Conservation (phyloP, 1,139 yeast species). For the Hansenula sp. region DNA sequence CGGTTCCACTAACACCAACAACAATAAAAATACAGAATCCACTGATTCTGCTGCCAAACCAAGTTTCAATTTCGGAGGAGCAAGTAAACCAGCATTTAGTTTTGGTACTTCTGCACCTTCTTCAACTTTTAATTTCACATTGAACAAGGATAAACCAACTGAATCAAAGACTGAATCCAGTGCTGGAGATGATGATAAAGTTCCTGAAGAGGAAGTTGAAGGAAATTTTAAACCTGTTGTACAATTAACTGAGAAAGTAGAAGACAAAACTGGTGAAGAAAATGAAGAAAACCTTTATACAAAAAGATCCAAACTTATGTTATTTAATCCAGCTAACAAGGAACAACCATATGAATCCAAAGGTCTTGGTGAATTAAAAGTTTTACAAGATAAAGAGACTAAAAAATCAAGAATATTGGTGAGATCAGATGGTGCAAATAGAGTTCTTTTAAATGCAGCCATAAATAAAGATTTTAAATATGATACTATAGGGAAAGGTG, state of each 20-base stretch:
- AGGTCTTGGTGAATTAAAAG: conserved; percentile 82
- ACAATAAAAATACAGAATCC: not conserved
- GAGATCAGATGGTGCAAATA: conserved; percentile 85
- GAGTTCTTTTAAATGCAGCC: conserved; percentile 68
- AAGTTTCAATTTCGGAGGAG: conserved; percentile 14
- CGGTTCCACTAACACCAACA: conserved; percentile 7
- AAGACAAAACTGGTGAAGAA: conserved; percentile 79
- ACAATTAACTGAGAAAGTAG: conserved; percentile 41
- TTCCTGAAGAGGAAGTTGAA: conserved; percentile 37
- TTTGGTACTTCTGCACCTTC: conserved; percentile 23
- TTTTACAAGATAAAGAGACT: conserved; percentile 52
- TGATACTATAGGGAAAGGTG: conserved; percentile 49
- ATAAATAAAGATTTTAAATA: conserved; percentile 51
- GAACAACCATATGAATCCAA: conserved; percentile 48
- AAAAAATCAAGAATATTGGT: conserved; percentile 70
- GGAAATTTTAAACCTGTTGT: conserved; percentile 44
- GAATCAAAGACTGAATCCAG: conserved; percentile 2
- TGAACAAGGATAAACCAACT: conserved; percentile 7
- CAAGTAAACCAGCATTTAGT: conserved; percentile 27
- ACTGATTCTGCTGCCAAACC: conserved; percentile 17
- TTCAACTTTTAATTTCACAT: conserved; percentile 15
- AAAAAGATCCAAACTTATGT: conserved; percentile 70
- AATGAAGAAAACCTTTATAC: conserved; percentile 61
- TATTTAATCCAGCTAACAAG: conserved; percentile 47
- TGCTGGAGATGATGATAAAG: conserved; percentile 16